Evolutionary conservation across 345 rosid species (phyloP), one percentile per base, ranked within the genome.

Genomic region (Eucalyptus brandiana): DNA sequence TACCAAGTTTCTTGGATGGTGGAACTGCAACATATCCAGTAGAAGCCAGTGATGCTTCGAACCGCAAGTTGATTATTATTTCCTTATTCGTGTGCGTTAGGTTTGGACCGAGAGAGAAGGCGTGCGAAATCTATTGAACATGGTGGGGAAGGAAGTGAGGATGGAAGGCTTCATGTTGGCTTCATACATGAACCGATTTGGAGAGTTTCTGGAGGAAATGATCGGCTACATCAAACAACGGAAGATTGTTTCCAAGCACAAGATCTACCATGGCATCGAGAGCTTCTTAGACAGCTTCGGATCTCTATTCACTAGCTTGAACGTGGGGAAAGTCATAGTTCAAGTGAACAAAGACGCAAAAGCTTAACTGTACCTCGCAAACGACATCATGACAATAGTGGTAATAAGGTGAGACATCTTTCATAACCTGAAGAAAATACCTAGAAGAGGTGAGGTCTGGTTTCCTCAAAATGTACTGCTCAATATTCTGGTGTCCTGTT

Each of bases 141-240:
- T 89, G 50, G 91, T 94, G 47, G 94, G 94, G 10, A 94, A 94
- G 88, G 92, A 88, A 88, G 96, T 93, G 87, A 92, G 91, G 89
- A 89, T 94, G 90, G 91, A 94, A 90, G 96, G 96, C 87, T 94
- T 53, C 45, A 6, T 93, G 90, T 14, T 93, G 65, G 90, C 65
- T 72, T 90, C 94, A 9, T 89, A 90, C 49, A 24, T 92, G 88
- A 80, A 93, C 32, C 92, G 89, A 34, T 92, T 89, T 26, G 89
- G 65, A 11, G 93, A 93, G 37, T 94, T 93, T 48, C 17, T 87
- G 9, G 62, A 86, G 88, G 92, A 93, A 45, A 93, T 93, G 92
- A 90, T 87, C 69, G 87, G 47, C 13, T 92, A 91, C 85, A 4
- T 93, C 34, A 91, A 89, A 48, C 80, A 93, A 44, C 92, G 93